Conservation (phyloP, 306 rosid genomes). For the Quercus mongolica region DNA sequence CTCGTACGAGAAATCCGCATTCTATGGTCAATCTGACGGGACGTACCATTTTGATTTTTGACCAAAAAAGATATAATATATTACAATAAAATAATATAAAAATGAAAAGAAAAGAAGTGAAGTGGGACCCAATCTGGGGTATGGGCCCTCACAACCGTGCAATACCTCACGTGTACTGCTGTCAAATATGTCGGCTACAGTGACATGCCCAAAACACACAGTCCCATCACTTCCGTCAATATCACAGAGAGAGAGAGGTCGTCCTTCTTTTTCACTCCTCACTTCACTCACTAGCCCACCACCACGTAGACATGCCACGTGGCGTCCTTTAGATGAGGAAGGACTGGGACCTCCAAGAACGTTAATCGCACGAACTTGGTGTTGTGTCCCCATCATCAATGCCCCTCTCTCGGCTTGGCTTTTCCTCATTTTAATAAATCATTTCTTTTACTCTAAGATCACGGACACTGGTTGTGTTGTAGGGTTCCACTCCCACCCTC, state of each 20-base stretch:
- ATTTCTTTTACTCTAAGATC: background rate
- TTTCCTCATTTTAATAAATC: too few species aligned
- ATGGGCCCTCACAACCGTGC: constrained; percentile 9
- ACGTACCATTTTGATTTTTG: background rate
- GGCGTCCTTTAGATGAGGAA: background rate
- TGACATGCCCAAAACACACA: background rate
- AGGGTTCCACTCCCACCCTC: too few species aligned
- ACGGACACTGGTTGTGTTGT: background rate
- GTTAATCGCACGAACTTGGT: background rate
- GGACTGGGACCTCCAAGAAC: background rate
- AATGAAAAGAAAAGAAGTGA: background rate
- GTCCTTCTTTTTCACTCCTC: background rate
- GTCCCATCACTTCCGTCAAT: background rate
- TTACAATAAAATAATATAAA: too few species aligned
- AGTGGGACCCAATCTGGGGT: background rate
- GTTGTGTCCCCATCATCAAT: background rate
- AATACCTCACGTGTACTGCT: constrained; percentile 21
- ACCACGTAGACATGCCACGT: background rate
- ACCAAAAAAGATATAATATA: background rate
- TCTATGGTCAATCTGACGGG: constrained; percentile 18
- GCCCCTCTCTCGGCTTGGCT: background rate
- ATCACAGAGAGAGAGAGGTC: background rate
- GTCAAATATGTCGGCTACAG: constrained; percentile 5
- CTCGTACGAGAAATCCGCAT: constrained; percentile 23
- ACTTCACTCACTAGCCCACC: too few species aligned